Base-by-base conservation (phyloP, 1,139 yeast genomes). In the Arxiozyma telluris region DNA sequence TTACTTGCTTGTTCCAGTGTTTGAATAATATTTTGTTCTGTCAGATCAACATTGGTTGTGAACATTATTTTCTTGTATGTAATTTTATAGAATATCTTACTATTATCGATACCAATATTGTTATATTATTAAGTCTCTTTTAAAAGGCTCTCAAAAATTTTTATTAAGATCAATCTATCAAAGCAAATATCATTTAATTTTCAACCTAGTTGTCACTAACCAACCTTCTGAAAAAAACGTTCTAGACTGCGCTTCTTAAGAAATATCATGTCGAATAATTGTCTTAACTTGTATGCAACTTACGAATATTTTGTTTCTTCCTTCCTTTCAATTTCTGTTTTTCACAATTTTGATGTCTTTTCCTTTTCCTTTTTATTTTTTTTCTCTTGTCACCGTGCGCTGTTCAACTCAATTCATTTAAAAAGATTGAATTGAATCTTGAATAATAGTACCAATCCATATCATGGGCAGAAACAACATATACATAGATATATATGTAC, bases 1-100 rank as follows among this genome's bases (percentile, higher is more conserved):
- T 71, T 78, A 59, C 81, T 78, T 21, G 88, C 87, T 51, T 76
- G 73, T 42, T 76, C 77, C 45, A 78, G 65, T 0, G 72, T 73
- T 38, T 61, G 63, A 21, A 62, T 60, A 15, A 67, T 57, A 45
- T 55, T 58, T 12, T 58, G 49, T 50, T 68, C 68, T n/a, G 55
- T 63, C 39, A 66, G 54, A 30, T 53, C 54, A n/a, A 57, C 54
- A 45, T 41, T 54, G 15, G 25, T 30, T 22, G 51, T 30, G 21
- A 57, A 48, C 58, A 55, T 55, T 20, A 12, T 47, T 11, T 1
- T n/a, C 17, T 34, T 34, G 39, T 34, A 3, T 34, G n/a, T 12
- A 15, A 34, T 12, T 15, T 9, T 34, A 6, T 34, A n/a, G 39
- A 34, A 34, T 34, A 34, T 12, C 39, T 12, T 34, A 34, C 8